A percentile compares a stretch with the other conserved stretches of the same genome.
Evolutionary conservation across 768 basidiomycete species (phyloP).

Genomic region (Pisolithus microcarpus): DNA sequence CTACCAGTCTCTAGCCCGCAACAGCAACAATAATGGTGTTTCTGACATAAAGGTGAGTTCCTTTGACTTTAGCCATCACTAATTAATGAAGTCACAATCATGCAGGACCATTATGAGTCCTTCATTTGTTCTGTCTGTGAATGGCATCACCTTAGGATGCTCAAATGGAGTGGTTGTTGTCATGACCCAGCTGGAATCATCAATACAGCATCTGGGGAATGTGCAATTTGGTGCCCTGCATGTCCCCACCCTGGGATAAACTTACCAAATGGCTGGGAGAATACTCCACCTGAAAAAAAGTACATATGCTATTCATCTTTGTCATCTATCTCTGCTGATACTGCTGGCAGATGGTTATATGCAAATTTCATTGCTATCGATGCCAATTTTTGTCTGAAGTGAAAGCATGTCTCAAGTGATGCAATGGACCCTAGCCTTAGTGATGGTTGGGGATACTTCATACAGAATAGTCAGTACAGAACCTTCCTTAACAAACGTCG

Average conservation of each 20-base stretch:
- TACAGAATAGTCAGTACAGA: no score
- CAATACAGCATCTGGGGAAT: not conserved
- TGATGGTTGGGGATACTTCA: no score
- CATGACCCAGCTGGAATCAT: conserved; percentile 1
- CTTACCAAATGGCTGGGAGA: not conserved
- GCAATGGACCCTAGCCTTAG: no score
- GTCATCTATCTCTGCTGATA: not conserved
- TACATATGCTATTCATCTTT: not conserved
- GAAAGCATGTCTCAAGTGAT: conserved; percentile 18
- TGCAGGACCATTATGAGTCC: conserved; percentile 9
- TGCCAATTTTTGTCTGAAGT: conserved; percentile 28
- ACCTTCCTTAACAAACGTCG: no score
- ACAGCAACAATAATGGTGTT: conserved; percentile 27
- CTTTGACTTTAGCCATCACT: not conserved
- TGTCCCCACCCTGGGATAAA: conserved; percentile 10
- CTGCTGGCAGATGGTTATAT: conserved; percentile 22
- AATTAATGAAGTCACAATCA: not conserved
- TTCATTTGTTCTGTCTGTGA: conserved; percentile 7
- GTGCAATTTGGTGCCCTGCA: conserved; percentile 8
- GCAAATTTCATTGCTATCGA: conserved; percentile 22
- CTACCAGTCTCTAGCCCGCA: conserved; percentile 19
- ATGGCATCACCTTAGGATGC: conserved; percentile 7
- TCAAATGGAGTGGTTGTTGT: conserved; percentile 9
- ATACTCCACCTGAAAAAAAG: not conserved
- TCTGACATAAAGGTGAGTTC: conserved; percentile 7